phyloP scores from a whole-genome alignment of 306 rosid species.

The Glycine soja region DNA sequence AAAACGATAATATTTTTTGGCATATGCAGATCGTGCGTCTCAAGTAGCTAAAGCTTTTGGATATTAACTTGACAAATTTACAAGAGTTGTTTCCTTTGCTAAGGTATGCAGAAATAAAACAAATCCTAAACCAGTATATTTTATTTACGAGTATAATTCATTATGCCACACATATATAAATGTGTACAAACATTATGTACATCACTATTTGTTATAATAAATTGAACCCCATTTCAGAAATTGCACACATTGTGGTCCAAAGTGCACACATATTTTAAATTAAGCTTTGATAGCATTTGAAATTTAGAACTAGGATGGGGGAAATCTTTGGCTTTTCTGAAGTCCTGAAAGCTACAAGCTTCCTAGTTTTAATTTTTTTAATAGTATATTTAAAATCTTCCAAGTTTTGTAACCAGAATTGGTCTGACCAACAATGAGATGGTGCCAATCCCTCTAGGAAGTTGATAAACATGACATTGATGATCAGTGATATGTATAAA shows the following conservation, averaged over 20 bases:
- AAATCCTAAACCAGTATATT: too few relatives aligned
- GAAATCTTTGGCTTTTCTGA: conserved; percentile 1
- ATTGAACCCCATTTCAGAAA: conserved; percentile 21
- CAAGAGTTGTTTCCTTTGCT: neutral
- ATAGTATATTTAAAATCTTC: too few relatives aligned
- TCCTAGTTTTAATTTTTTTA: neutral
- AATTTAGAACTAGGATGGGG: too few relatives aligned
- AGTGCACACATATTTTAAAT: conserved; percentile 28
- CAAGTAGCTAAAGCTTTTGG: neutral
- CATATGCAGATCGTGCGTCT: neutral
- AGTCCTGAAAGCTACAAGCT: conserved; percentile 7
- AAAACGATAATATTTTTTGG: too few relatives aligned
- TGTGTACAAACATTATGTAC: conserved; percentile 25
- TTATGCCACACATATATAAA: conserved; percentile 15
- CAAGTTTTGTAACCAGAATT: neutral
- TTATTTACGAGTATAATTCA: conserved; percentile 39
- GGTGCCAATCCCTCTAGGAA: too few relatives aligned
- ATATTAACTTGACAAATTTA: neutral
- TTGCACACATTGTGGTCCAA: conserved; percentile 40
- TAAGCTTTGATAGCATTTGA: conserved; percentile 4
- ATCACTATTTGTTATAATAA: conserved; percentile 1
- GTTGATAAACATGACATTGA: neutral
- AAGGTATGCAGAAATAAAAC: neutral
- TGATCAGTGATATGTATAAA: conserved; percentile 37
- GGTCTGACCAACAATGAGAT: neutral